Evolutionary conservation across 768 basidiomycete species (phyloP).

Genomic region (Phaeotremella fagi): DNA sequence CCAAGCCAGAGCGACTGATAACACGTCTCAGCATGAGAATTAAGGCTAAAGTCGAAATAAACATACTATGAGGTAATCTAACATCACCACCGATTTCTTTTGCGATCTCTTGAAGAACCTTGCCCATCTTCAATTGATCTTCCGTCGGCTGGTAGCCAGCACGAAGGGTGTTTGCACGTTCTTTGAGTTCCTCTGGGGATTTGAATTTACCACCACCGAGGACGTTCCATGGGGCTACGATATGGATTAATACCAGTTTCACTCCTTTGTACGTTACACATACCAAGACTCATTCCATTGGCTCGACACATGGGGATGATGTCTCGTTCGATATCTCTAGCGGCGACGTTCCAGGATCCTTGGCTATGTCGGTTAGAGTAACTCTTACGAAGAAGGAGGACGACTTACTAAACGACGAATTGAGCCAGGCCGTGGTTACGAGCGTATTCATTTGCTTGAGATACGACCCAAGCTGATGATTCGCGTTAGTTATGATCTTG

Average conservation of each 20-base stretch:
- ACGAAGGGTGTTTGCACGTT: conserved; percentile 14
- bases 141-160: conserved; percentile 6
- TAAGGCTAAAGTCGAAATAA: neutral
- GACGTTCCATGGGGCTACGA: neutral
- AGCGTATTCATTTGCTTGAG: conserved; percentile 54
- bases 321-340: conserved; percentile 56
- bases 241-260: neutral
- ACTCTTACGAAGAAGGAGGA: conserved; percentile 1
- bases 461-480: conserved; percentile 26
- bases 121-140: conserved; percentile 14
- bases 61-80: conserved; percentile 13
- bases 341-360: conserved; percentile 26
- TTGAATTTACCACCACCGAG: conserved; percentile 12
- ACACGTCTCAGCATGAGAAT: conserved; percentile 6
- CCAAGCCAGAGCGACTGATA: conserved; percentile 36
- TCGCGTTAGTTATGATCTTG: neutral
- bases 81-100: conserved; percentile 32
- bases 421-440: conserved; percentile 54
- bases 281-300: conserved; percentile 17
- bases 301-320: conserved; percentile 52
- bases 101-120: conserved; percentile 33
- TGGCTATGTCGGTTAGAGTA: conserved; percentile 7
- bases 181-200: conserved; percentile 26
- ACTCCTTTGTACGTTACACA: neutral
- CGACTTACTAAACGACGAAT: conserved; percentile 58